Conservation (phyloP, 805 yeast species). For the Wickerhamiella lipophila region DNA sequence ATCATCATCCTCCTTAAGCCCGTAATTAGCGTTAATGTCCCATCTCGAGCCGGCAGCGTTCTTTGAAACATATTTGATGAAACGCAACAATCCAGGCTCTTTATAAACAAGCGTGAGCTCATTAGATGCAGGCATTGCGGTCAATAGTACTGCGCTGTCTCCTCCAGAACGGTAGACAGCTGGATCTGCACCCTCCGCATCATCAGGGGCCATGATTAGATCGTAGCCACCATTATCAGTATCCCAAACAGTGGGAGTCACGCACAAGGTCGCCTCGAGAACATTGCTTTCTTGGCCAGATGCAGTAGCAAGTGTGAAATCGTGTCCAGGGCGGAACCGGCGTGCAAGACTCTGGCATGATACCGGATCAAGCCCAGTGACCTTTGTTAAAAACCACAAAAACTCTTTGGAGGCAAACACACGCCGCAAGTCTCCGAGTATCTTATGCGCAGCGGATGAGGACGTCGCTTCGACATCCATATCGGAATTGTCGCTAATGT, state of each 20-base stretch:
- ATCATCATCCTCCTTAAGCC: constrained; percentile 38
- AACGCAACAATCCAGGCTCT: constrained; percentile 77
- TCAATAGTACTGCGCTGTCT: constrained; percentile 65
- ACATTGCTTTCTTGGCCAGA: constrained; percentile 33
- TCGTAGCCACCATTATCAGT: constrained; percentile 86
- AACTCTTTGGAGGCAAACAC: constrained; percentile 52
- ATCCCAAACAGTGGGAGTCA: constrained; percentile 86
- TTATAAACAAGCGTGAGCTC: constrained; percentile 61
- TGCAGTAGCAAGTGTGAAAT: constrained; percentile 79
- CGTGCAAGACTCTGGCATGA: constrained; percentile 62
- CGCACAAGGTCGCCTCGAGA: constrained; percentile 66
- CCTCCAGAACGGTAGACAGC: constrained; percentile 60
- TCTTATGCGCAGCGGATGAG: constrained; percentile 20
- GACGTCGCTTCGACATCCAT: constrained; percentile 18
- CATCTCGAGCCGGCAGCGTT: constrained; percentile 84
- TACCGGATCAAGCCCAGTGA: constrained; percentile 49
- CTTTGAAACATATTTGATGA: constrained; percentile 81
- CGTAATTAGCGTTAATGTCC: constrained; percentile 80
- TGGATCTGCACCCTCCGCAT: constrained; percentile 50
- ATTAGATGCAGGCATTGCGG: constrained; percentile 78
- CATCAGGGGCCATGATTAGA: constrained; percentile 53
- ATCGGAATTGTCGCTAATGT: constrained; percentile 42
- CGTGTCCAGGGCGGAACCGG: constrained; percentile 89
- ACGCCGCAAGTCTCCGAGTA: constrained; percentile 41
- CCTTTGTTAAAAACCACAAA: constrained; percentile 49